phyloP scores from a whole-genome alignment of 192 early-diverging fungal genomes.

The Backusella sp. region DNA sequence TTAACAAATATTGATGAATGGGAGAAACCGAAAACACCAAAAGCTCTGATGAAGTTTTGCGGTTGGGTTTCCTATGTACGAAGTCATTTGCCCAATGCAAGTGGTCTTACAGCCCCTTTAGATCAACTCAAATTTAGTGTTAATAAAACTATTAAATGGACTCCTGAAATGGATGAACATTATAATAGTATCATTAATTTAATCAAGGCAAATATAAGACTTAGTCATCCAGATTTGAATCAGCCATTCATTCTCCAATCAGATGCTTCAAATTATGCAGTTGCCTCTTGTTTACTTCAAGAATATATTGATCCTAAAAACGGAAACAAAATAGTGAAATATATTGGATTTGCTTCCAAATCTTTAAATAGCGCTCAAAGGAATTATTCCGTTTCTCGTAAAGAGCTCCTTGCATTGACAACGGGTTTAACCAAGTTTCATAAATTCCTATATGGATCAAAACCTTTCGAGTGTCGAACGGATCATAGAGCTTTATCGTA shows the following conservation, averaged over 20 bases:
- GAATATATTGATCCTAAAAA: background rate
- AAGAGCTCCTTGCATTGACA: background rate
- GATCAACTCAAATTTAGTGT: background rate
- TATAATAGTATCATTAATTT: background rate
- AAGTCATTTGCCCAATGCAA: background rate
- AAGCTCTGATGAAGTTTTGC: background rate
- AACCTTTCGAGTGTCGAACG: background rate
- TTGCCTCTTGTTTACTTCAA: background rate
- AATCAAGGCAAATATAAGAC: background rate
- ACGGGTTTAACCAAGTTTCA: background rate
- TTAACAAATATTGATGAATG: background rate
- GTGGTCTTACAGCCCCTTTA: background rate
- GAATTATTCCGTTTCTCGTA: background rate
- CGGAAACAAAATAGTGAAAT: background rate
- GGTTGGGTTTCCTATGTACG: background rate
- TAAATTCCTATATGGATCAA: background rate
- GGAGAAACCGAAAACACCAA: background rate
- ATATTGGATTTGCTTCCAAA: background rate
- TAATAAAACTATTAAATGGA: background rate
- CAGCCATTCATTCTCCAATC: background rate
- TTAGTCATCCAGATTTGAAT: background rate
- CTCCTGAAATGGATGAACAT: background rate
- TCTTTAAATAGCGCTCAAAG: background rate
- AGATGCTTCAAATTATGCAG: background rate
- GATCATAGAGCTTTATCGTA: background rate